Percentiles rank a stretch among this genome's conserved stretches.
phyloP scores from a whole-genome alignment of 441 rosid species.

The Arabidopsis lyrata region DNA sequence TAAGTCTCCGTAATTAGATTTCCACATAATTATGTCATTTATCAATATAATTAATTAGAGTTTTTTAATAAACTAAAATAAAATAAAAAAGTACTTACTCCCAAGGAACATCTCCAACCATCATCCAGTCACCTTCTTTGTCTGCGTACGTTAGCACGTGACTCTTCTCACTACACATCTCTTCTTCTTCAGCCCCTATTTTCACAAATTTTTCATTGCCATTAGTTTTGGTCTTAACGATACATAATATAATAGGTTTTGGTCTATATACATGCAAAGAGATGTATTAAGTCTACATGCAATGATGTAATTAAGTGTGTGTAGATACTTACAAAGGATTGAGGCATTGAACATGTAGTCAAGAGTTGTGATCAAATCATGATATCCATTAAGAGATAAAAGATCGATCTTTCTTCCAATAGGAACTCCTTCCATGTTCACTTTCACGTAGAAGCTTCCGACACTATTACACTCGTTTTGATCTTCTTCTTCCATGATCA shows the following conservation, averaged over 20 bases:
- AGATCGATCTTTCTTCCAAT: constrained; percentile 91
- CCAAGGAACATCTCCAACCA: constrained; percentile 99
- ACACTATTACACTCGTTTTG: constrained; percentile 69
- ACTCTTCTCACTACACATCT: constrained; percentile 58
- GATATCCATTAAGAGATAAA: constrained; percentile 75
- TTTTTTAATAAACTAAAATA: not conserved
- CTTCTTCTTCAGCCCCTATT: constrained; percentile 91
- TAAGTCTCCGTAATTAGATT: constrained; percentile 1
- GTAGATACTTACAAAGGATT: constrained; percentile 63
- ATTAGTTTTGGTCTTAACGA: not conserved
- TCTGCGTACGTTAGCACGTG: constrained; percentile 93
- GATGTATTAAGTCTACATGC: not conserved
- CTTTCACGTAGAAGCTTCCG: constrained; percentile 86
- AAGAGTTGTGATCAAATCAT: constrained; percentile 72
- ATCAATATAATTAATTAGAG: not conserved
- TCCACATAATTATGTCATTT: constrained; percentile 13
- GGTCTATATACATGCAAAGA: not conserved
- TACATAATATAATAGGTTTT: not conserved
- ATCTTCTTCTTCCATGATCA: constrained; percentile 53
- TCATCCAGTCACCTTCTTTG: constrained; percentile 97
- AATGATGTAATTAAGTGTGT: not conserved
- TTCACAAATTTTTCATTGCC: not conserved
- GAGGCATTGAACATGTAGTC: constrained; percentile 80
- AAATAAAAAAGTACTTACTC: constrained; percentile 59
- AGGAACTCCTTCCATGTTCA: constrained; percentile 92